Evolutionary conservation across 495 filamentous ascomycete genomes (phyloP).

Genomic region (Wilcoxina mikolae): DNA sequence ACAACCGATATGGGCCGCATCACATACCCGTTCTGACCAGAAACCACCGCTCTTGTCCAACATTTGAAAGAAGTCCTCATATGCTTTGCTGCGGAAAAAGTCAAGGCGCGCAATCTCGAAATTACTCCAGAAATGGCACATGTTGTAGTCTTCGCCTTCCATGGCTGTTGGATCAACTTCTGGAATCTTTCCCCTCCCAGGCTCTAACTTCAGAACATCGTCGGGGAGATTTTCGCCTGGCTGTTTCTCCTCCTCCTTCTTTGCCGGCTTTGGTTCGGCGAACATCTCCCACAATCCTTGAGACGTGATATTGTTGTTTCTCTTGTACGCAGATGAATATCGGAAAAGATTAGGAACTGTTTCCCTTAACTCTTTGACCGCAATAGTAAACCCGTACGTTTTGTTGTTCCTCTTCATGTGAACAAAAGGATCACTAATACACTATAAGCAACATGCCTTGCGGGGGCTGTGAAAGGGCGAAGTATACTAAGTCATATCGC

Average conservation of each 20-base stretch:
- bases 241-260: slow-evolving; percentile 34
- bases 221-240: slow-evolving; percentile 51
- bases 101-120: slow-evolving; percentile 93
- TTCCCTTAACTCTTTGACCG: slow-evolving; percentile 94
- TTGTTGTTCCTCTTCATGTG: slow-evolving; percentile 87
- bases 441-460: slow-evolving; percentile 16
- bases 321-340: slow-evolving; percentile 98
- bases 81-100: slow-evolving; percentile 92
- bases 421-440: slow-evolving; percentile 74
- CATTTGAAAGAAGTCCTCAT: slow-evolving; percentile 97
- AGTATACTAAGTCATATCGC: slow-evolving; percentile 95
- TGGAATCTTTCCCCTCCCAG: slow-evolving; percentile 52
- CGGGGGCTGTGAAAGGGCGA: slow-evolving; percentile 4
- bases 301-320: slow-evolving; percentile 75
- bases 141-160: slow-evolving; percentile 97
- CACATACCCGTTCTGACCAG: slow-evolving; percentile 90
- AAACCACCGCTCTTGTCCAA: slow-evolving; percentile 98
- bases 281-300: slow-evolving; percentile 99
- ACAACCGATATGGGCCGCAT: neutral
- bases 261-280: slow-evolving; percentile 35
- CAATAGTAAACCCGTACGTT: slow-evolving; percentile 98
- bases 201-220: slow-evolving; percentile 64
- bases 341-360: slow-evolving; percentile 98
- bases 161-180: slow-evolving; percentile 86
- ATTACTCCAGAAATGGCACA: slow-evolving; percentile 99